Conservation (phyloP, 768 basidiomycete genomes). For the Leccinum subtestaceum region DNA sequence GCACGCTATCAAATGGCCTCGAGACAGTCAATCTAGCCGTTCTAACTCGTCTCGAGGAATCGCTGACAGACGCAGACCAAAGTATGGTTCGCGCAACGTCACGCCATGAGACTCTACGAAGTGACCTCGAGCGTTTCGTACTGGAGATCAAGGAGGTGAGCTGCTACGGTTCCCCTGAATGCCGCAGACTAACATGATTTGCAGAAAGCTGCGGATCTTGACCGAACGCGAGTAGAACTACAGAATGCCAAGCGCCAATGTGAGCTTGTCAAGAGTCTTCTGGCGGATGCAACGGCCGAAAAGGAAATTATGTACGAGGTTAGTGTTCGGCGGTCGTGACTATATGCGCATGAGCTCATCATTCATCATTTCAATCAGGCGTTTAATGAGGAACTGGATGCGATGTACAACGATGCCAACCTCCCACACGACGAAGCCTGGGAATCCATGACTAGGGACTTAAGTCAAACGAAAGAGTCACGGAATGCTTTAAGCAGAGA, state of each 20-base stretch:
- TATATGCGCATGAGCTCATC: neutral
- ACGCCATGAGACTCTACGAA: constrained; percentile 54
- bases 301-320: constrained; percentile 95
- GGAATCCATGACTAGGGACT: constrained; percentile 69
- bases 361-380: constrained; percentile 47
- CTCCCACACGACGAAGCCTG: constrained; percentile 84
- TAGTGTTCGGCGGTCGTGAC: constrained; percentile 19
- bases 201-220: constrained; percentile 63
- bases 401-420: constrained; percentile 82
- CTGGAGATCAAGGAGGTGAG: constrained; percentile 59
- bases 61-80: constrained; percentile 57
- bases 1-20: constrained; percentile 10
- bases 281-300: constrained; percentile 76
- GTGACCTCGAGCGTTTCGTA: constrained; percentile 47
- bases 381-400: constrained; percentile 92
- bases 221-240: constrained; percentile 60
- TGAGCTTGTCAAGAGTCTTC: constrained; percentile 73
- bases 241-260: constrained; percentile 70
- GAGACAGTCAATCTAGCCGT: constrained; percentile 14
- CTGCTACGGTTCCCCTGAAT: neutral
- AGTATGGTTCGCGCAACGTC: constrained; percentile 49
- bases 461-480: constrained; percentile 70
- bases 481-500: constrained; percentile 73
- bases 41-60: constrained; percentile 42
- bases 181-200: neutral